phyloP scores from a whole-genome alignment of 108 stramenopile genomes.

The Fistulifera solaris region DNA sequence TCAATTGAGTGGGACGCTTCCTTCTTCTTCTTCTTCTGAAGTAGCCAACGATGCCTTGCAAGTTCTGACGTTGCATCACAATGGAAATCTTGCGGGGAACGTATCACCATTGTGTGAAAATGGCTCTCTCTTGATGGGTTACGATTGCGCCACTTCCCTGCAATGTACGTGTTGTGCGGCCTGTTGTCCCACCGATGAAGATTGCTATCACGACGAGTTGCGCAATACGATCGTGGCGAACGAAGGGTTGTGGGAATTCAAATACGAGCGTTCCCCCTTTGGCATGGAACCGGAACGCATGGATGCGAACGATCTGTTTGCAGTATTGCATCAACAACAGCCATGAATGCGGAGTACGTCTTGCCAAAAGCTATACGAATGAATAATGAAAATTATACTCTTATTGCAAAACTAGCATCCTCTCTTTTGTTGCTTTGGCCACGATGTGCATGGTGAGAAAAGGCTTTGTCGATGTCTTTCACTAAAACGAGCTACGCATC shows the following conservation, averaged over 20 bases:
- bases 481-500: no score
- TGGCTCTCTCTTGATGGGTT: conserved; percentile 9
- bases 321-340: no score
- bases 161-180: conserved; percentile 17
- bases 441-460: no score
- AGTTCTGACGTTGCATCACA: conserved; percentile 24
- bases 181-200: conserved; percentile 22
- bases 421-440: no score
- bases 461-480: no score
- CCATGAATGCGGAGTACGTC: no score
- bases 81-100: conserved; percentile 9
- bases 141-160: conserved; percentile 18
- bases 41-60: conserved; percentile 5
- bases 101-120: conserved; percentile 8
- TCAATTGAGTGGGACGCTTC: conserved; percentile 28
- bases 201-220: conserved; percentile 18
- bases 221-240: conserved; percentile 12
- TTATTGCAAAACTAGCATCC: no score
- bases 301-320: no score
- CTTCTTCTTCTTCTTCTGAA: conserved; percentile 19
- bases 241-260: conserved; percentile 21
- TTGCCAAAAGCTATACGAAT: no score
- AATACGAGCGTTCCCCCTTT: conserved; percentile 14
- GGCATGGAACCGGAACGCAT: conserved; percentile 21
- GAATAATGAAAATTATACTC: no score